phyloP scores from a whole-genome alignment of 2,329 filamentous ascomycete species.

The Ploettnerulaceae sp. region DNA sequence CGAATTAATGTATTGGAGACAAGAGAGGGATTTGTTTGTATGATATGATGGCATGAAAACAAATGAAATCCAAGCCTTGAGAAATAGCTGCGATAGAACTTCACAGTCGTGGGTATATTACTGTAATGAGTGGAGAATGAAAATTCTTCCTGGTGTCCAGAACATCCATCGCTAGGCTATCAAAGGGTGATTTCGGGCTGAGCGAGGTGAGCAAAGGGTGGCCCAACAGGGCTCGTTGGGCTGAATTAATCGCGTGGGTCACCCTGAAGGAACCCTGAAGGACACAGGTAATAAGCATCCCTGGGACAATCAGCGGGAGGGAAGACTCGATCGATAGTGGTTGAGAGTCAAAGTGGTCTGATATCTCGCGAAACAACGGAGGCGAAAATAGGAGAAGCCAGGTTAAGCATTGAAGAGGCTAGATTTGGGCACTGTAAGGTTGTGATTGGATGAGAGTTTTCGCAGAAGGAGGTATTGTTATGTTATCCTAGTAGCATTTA shows the following conservation, averaged over 20 bases:
- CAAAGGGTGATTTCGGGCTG: not conserved
- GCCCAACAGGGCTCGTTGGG: slow-evolving; percentile 6
- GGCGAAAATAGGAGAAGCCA: slow-evolving; percentile 1
- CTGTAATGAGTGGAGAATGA: not conserved
- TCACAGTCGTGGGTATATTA: not conserved
- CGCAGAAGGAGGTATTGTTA: not conserved
- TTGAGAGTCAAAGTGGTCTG: slow-evolving; percentile 24
- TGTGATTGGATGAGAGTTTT: slow-evolving; percentile 1
- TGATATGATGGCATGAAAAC: no score
- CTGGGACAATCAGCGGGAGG: no score
- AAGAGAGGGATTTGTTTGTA: not conserved
- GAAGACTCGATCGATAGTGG: no score
- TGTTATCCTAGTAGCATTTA: not conserved
- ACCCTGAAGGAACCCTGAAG: no score
- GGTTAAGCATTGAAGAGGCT: slow-evolving; percentile 12
- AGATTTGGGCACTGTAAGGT: not conserved
- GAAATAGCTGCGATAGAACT: not conserved
- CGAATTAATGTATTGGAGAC: no score
- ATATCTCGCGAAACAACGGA: slow-evolving; percentile 14
- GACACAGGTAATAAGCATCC: no score
- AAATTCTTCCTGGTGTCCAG: not conserved
- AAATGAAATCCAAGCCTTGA: not conserved
- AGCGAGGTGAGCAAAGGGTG: not conserved
- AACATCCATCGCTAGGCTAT: no score
- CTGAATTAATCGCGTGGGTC: no score